Base-by-base conservation (phyloP, 768 basidiomycete species). In the Auricularia auricula-judae region DNA sequence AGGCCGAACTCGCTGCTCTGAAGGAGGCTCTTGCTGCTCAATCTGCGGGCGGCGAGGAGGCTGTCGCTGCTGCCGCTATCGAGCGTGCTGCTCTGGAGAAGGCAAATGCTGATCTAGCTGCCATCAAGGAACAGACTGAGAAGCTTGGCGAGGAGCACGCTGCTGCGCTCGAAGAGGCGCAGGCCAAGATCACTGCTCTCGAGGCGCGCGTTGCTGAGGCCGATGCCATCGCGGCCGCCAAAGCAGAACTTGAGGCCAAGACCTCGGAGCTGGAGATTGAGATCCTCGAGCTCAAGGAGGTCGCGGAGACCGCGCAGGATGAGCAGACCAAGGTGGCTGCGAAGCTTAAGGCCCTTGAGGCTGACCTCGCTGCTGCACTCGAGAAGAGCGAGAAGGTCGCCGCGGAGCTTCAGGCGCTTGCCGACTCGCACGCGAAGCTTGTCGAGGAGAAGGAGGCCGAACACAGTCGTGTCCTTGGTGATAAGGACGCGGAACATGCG, bases 231-330 rank as follows among this genome's bases (percentile, higher is more conserved):
- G 73, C 71, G 3, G 75, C 74, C 36, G 76, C 91, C 66, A 84
- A 82, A 72, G 72, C 71, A 12, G 89, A 91, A 65, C 84, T 76
- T 51, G 82, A 85, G 8, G 78, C 76, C 70, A 90, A 86, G 73
- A 76, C 92, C 3, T 89, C 88, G 0, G 91, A 93, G 69, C 78
- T 91, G 33, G 91, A 93, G 76, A 76, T 93, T 61, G 89, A 93
- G 71, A 80, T 91, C 51, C 73, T 92, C 65, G 91, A 93, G 74
- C 70, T 87, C 66, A 89, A 81, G 72, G 91, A 93, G 71, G 77
- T 77, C 51, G 82, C 84, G 66, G 91, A 92, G 68, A 74, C 74
- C 21, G 76, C 80, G 4, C 85, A 88, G 69, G 89, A 90, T 64
- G 80, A 80, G 36, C 82, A 80, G 61, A 77, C 75, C 58, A 76